Percentiles rank a stretch among this genome's conserved stretches.
phyloP scores from a whole-genome alignment of 208 protist genomes.

The Borovskyia barvae region DNA sequence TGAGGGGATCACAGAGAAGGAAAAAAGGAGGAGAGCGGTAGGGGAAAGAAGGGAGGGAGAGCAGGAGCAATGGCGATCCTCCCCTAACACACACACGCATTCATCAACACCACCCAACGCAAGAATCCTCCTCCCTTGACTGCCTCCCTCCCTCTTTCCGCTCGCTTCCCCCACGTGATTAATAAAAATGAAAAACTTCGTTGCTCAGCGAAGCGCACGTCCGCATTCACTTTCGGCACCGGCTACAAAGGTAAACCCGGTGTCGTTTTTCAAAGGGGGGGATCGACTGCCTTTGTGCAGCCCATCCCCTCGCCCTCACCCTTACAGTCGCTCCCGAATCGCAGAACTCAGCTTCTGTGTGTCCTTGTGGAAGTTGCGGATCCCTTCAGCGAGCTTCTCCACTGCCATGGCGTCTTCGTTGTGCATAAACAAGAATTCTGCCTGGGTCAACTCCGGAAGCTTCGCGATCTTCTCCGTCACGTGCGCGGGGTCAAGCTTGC shows the following conservation, averaged over 20 bases:
- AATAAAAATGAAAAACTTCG: too few species aligned
- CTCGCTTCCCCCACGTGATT: too few species aligned
- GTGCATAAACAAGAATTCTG: slow-evolving; percentile 78
- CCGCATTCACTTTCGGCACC: too few species aligned
- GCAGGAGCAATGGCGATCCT: neutral
- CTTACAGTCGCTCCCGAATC: slow-evolving; percentile 62
- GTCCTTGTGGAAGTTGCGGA: slow-evolving; percentile 95
- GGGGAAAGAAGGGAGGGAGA: neutral
- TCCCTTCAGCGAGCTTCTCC: slow-evolving; percentile 97
- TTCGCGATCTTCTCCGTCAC: slow-evolving; percentile 39
- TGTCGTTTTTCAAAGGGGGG: too few species aligned
- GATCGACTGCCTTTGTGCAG: too few species aligned
- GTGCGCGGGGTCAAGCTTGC: slow-evolving; percentile 64
- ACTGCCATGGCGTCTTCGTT: slow-evolving; percentile 96
- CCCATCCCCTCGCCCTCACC: too few species aligned
- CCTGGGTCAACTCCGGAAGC: slow-evolving; percentile 62
- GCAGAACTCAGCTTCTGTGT: slow-evolving; percentile 83
- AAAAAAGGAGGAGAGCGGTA: neutral
- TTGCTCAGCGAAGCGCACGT: too few species aligned
- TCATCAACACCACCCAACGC: too few species aligned
- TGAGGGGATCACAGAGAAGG: neutral
- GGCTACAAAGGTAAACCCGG: neutral
- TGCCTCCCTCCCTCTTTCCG: too few species aligned
- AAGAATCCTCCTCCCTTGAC: too few species aligned
- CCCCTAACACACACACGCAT: too few species aligned